Evolutionary conservation across 129 eudicot genomes (phyloP).

Genomic region (Chrysanthemum seticuspe): DNA sequence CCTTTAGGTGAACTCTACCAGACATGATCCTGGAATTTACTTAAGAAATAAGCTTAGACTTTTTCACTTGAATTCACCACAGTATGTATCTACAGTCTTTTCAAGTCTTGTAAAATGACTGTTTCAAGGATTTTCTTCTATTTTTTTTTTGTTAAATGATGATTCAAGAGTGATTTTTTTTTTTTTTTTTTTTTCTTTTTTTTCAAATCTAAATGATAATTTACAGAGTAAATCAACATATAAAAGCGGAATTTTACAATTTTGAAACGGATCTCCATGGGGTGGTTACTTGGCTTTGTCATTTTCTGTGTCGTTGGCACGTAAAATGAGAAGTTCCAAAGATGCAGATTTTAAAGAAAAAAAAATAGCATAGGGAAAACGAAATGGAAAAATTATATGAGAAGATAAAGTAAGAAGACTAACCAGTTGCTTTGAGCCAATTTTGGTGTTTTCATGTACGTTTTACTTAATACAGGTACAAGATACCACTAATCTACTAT

Average conservation of each 20-base stretch:
- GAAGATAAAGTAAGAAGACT: conserved; percentile 14
- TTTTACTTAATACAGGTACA: no score
- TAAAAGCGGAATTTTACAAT: background rate
- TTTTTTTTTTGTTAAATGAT: background rate
- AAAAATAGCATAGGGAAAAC: background rate
- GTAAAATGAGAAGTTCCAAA: background rate
- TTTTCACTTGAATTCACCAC: background rate
- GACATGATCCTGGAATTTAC: background rate
- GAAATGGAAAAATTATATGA: background rate
- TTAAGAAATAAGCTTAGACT: no score
- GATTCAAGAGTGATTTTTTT: background rate
- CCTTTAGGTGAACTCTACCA: background rate
- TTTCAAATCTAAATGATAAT: background rate
- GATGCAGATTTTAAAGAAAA: conserved; percentile 6
- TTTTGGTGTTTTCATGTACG: background rate
- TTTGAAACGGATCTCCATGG: no score
- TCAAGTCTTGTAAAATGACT: background rate
- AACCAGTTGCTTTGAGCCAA: conserved; percentile 14
- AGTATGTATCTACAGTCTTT: background rate
- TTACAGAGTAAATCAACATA: background rate
- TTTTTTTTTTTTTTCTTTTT: no score
- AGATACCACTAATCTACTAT: background rate
- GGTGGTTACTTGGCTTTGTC: no score
- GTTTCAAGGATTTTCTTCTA: background rate
- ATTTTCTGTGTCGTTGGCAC: no score